A percentile compares a stretch with the other conserved stretches of the same genome.
Conservation (phyloP, 352 stramenopile genomes). For the Globisporangium okanoganense region DNA sequence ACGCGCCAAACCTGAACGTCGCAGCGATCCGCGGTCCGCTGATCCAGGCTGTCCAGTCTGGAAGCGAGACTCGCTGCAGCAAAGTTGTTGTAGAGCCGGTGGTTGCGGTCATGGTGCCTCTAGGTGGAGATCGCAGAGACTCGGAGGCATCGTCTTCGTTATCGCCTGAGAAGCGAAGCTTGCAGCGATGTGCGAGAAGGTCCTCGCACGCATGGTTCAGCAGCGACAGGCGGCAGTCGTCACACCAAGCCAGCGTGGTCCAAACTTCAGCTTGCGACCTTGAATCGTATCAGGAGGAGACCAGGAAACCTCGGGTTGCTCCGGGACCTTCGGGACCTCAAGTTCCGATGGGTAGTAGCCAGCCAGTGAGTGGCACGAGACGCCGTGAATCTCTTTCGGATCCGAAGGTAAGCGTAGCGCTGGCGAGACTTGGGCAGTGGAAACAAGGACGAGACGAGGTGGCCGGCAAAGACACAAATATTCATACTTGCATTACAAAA, state of each 20-base stretch:
- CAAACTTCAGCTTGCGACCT: constrained; percentile 1
- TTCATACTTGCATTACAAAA: neutral
- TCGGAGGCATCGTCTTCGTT: neutral
- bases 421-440: neutral
- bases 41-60: constrained; percentile 3
- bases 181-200: constrained; percentile 41
- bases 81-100: constrained; percentile 2
- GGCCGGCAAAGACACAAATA: neutral
- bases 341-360: neutral
- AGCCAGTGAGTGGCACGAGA: constrained; percentile 5
- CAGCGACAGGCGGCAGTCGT: neutral
- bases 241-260: neutral
- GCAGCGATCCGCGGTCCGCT: constrained; percentile 25
- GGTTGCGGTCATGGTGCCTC: constrained; percentile 9
- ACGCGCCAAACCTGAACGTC: constrained; percentile 16
- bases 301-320: neutral
- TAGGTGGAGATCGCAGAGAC: constrained; percentile 9
- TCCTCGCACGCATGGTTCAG: constrained; percentile 25
- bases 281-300: neutral
- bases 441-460: neutral
- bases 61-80: neutral
- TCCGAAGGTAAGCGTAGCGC: constrained; percentile 13
- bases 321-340: neutral
- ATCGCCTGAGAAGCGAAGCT: constrained; percentile 28
- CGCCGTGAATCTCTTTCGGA: constrained; percentile 29